A percentile compares a stretch with the other conserved stretches of the same genome.
Evolutionary conservation across 1,139 yeast genomes (phyloP).

Genomic region (Hyphopichia pseudoburtonii): DNA sequence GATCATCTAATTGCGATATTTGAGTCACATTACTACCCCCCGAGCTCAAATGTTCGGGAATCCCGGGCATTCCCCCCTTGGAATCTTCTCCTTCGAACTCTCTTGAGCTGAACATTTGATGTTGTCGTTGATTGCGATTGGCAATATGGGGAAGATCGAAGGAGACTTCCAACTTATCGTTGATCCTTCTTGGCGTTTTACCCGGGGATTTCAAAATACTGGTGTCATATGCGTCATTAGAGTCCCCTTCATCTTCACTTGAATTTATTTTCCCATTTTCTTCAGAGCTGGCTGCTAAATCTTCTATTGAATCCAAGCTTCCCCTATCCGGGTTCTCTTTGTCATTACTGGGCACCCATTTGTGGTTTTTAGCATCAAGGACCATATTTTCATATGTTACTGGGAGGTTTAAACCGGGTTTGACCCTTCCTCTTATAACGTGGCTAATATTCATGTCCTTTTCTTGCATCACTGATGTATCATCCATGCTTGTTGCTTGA

Average conservation of each 20-base stretch:
- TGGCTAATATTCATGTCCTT: slow-evolving; percentile 6
- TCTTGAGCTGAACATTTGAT: slow-evolving; percentile 11
- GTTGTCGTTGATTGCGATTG: neutral
- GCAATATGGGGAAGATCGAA: slow-evolving; percentile 36
- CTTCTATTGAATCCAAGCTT: slow-evolving; percentile 47
- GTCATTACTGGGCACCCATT: slow-evolving; percentile 34
- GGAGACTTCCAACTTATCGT: slow-evolving; percentile 38
- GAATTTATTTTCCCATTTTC: slow-evolving; percentile 7
- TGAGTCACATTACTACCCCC: slow-evolving; percentile 35
- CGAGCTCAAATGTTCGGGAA: slow-evolving; percentile 4
- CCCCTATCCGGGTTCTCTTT: slow-evolving; percentile 28
- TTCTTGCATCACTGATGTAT: slow-evolving; percentile 9
- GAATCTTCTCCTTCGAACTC: too few relatives aligned
- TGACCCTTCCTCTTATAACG: slow-evolving; percentile 28
- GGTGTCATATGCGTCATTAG: neutral
- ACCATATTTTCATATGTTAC: slow-evolving; percentile 40
- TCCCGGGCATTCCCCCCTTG: slow-evolving; percentile 6
- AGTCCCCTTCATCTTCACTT: slow-evolving; percentile 1
- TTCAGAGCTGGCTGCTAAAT: slow-evolving; percentile 28
- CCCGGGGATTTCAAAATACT: slow-evolving; percentile 7
- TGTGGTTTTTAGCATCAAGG: slow-evolving; percentile 35
- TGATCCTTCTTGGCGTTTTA: slow-evolving; percentile 9
- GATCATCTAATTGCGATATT: slow-evolving; percentile 42
- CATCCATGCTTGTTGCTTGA: slow-evolving; percentile 12
- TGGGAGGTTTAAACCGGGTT: slow-evolving; percentile 38